Base-by-base conservation (phyloP, 2,329 filamentous ascomycete species). In the Xylaria sp. region DNA sequence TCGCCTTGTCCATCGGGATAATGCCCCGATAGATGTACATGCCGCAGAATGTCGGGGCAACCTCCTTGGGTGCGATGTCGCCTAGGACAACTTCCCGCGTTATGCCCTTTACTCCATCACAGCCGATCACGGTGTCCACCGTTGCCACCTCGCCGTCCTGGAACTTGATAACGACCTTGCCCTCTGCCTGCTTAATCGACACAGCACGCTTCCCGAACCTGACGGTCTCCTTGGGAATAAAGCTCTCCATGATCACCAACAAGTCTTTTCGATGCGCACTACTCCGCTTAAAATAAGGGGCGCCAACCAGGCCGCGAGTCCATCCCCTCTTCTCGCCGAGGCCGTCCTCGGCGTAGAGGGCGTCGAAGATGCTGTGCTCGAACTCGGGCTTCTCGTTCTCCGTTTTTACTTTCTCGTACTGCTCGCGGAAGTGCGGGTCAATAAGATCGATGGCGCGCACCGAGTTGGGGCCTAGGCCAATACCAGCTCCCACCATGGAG, bases 211-310 rank as follows among this genome's bases (percentile, higher is more conserved):
- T 68, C 24, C 50, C 53, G 38, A 69, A 69, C 40, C 46, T 57
- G 26, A 69, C 65, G 3, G 50, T 61, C 17, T 57, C 64, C 5
- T 48, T 17, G 1, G 68, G 66, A 18, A 71, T 67, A 47, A 69
- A 63, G 45, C 63, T 66, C 37, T 64, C 61, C 73, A 78, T 74
- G 39, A 76, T 74, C 22, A 77, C 71, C 8, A 78, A 61, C 43
- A 78, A 57, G 46, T 72, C 72, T 47, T 69, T 74, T 34, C 76
- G 64, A 56, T 78, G 75, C 5, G 74, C 75, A 34, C 72, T 72
- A 44, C 70, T 74, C 16, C 73, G 64, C 21, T 68, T 70, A 53
- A 72, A 76, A 40, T 70, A 69, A 20, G 63, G 59, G 17, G 71
- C 69, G 4, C 73, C 72, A 45, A 73, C 69, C 9, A 67, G 65